Evolutionary conservation across 1,284 basidiomycete genomes (phyloP), one percentile per base, ranked within the genome.

Genomic region (Omphalotus olearius): DNA sequence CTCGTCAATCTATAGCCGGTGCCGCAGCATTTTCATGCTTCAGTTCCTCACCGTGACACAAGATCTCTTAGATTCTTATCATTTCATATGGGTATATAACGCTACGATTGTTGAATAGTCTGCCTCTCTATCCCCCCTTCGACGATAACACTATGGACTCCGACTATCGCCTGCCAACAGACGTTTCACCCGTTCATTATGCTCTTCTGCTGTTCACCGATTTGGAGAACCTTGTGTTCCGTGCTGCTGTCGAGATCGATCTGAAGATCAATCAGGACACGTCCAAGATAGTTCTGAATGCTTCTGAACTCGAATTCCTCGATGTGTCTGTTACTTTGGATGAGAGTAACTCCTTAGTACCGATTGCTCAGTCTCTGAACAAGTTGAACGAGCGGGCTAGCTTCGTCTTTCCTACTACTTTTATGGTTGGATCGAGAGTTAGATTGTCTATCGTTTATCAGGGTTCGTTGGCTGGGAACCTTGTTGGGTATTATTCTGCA

Each of bases 161-260:
- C 9, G 30, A 33, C 30, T 56, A 82, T 68, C 79, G 86, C 51
- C 74, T 89, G 41, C 85, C 85, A 11, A 75, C 73, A 20, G 69
- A 78, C 56, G 77, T 85, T 45, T 74, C 69, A 56, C 83, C 86
- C 17, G 73, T 66, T 25, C 85, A 89, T 66, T 91, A 91, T 64
- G 82, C 78, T 59, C 66, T 91, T 43, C 81, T 78, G 44, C 69
- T 91, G 66, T 80, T 76, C 65, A 89, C 89, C 7, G 83, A 89
- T 64, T 76, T 92, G 41, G 70, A 79, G 51, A 70, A 71, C 14
- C 70, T 76, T 50, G 72, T 65, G 14, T 91, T 88, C 63, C 72
- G 78, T 23, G 90, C 90, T 28, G 71, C 81, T 49, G 83, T 79
- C 17, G 74, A 79, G 57, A 78, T 88, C 59, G 64, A 75, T 28